Conservation (phyloP, 306 rosid genomes). For the Inga oerstediana region DNA sequence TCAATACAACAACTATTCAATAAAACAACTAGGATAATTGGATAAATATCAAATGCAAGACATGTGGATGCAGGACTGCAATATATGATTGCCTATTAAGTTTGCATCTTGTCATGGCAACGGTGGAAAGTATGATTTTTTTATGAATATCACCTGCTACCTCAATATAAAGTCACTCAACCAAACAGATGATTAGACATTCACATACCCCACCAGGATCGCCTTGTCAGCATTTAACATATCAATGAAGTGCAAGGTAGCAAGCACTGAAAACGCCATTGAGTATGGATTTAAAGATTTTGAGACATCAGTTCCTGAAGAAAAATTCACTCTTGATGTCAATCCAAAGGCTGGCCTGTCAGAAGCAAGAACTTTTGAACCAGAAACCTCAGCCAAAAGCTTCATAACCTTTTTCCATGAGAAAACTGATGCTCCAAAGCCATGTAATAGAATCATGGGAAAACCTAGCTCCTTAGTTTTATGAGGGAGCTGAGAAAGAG, state of each 20-base stretch:
- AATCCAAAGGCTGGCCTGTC: constrained; percentile 98
- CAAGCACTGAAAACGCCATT: constrained; percentile 87
- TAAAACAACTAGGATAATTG: constrained; percentile 3
- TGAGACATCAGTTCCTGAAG: constrained; percentile 45
- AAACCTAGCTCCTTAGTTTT: constrained; percentile 48
- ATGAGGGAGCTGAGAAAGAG: constrained; percentile 35
- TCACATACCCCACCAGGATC: constrained; percentile 77
- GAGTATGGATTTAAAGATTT: constrained; percentile 78
- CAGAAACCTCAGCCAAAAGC: constrained; percentile 67
- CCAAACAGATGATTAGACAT: constrained; percentile 27
- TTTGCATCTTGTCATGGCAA: background rate
- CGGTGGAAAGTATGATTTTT: background rate
- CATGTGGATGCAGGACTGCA: constrained; percentile 12
- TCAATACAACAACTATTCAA: constrained; percentile 10
- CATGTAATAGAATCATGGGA: constrained; percentile 85
- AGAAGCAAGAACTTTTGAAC: constrained; percentile 88
- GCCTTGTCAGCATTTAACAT: constrained; percentile 74
- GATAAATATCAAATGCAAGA: background rate
- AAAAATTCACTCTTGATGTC: constrained; percentile 66
- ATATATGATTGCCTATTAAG: constrained; percentile 9
- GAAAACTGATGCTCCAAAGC: constrained; percentile 92
- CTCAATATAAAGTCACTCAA: background rate
- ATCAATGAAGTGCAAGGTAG: constrained; percentile 72
- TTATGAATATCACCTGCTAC: constrained; percentile 5
- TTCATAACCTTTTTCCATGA: constrained; percentile 85